Percentiles rank a stretch among this genome's conserved stretches.
Evolutionary conservation across 305 asterid species (phyloP).

Genomic region (Fraxinus xanthoxyloides): DNA sequence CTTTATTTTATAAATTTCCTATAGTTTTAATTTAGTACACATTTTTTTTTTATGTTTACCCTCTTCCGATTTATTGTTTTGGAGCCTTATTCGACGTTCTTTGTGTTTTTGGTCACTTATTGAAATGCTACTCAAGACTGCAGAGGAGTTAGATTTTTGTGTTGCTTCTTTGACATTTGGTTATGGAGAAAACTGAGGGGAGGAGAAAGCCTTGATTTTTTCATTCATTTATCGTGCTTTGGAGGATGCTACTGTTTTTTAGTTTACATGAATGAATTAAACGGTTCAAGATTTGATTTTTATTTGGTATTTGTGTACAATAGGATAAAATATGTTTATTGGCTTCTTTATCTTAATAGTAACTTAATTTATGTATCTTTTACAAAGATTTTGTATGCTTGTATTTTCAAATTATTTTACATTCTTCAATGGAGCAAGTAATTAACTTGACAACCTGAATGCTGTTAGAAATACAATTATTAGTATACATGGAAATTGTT

Average conservation of each 20-base stretch:
- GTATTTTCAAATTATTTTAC: not conserved
- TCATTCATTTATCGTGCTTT: not conserved
- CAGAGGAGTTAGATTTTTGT: not conserved
- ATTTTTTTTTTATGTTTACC: not conserved
- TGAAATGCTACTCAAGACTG: not conserved
- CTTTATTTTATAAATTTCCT: not conserved
- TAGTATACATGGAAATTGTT: not conserved
- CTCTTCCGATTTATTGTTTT: not conserved
- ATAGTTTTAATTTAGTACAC: not conserved
- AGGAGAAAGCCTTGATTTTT: not conserved
- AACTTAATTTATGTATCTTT: not conserved
- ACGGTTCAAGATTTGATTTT: not conserved
- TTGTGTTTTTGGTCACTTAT: not conserved
- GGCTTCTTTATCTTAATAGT: not conserved
- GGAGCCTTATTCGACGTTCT: not conserved
- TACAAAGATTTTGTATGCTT: not conserved
- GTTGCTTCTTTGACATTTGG: not conserved
- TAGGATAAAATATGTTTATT: not conserved
- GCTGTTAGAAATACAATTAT: not conserved
- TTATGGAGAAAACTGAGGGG: not conserved
- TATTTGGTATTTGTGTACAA: not conserved
- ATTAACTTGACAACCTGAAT: not conserved
- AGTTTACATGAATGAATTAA: not conserved
- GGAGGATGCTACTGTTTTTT: not conserved
- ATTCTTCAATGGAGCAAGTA: not conserved